Base-by-base conservation (phyloP, 2,329 filamentous ascomycete species). In the Aspergillus intermedius region DNA sequence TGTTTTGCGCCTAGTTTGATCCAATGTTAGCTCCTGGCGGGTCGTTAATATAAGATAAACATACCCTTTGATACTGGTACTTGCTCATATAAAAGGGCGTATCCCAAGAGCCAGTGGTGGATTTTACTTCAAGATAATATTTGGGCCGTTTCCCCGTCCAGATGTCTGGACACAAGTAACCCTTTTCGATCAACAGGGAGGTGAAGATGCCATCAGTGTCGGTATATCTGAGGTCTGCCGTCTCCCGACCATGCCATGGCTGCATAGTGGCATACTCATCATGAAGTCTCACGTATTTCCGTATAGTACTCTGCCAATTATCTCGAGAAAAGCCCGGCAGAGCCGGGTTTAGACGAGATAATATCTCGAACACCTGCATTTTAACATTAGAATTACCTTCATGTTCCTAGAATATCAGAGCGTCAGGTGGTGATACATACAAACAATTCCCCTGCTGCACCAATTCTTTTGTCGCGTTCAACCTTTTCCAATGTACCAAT, bases 91-190 rank as follows among this genome's bases (percentile, higher is more conserved):
- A 78, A 47, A 80, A 78, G 0, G 70, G 65, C 5, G 66, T 70
- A 2, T 65, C 58, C 40, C 62, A 69, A 1, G 53, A 43, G 1
- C 59, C 57, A 0, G 68, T 71, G 0, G 76, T 78, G 1, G 74
- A 68, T 55, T 79, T 80, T 32, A 80, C 77, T 48, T 80, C 77
- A 2, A 80, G 70, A 19, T 69, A 72, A 53, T 77, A 79, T 28
- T 64, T 53, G 1, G 68, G 74, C 3, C 44, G 44, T 49, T 51
- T 9, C 41, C 55, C 9, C 35, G 23, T 65, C 68, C 52, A 54
- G 13, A 17, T 17, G 12, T 47, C 44, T n/a, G 37, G 23, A n/a
- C 23, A 22, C 21, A 54, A 34, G 23, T 53, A 52, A 2, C 46
- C 46, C 3, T 46, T 47, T 9, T 49, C 46, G 9, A 54, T 46